Base-by-base conservation (phyloP, 805 yeast genomes). In the Cyberlindnera americana region DNA sequence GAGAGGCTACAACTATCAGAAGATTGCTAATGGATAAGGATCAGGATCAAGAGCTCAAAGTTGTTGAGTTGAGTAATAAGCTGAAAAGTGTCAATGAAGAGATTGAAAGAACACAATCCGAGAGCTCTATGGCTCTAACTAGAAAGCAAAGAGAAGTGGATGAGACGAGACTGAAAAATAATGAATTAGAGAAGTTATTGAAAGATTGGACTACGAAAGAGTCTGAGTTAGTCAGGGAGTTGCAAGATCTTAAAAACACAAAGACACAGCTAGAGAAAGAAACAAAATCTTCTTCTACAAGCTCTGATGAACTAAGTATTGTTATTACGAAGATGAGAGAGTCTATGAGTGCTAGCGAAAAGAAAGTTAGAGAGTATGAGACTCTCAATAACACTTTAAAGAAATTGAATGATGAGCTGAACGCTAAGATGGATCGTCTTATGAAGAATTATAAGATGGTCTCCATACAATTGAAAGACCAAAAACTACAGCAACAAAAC, bases 1-100 rank as follows among this genome's bases (percentile, higher is more conserved):
- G 90, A 36, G 98, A 91, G 61, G 72, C 87, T 0, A 68, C 80
- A 2, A 78, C 87, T 0, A 75, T 89, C 61, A 72, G 95, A 50
- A 67, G 84, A 43, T 59, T 87, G 27, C 55, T 90, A 21, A 60
- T 76, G 33, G 95, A 87, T 32, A 71, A 76, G 6, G 91, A 89
- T 51, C 79, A 77, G 32, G 72, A 67, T 27, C 72, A 75, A 29
- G 73, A 70, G 24, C 48, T 54, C 3, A 75, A 74, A 40, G 59
- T 74, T n/a, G 64, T 65, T n/a, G 88, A 83, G 25, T 59, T 80
- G 15, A 73, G 67, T 35, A 68, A 69, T 4, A 78, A 77, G 46
- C 50, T 86, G 19, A 62, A 66, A 14, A 63, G 60, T n/a, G 41
- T 76, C 0, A 56, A 62, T 2, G 90, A 83, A 38, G 93, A 83